These are phyloP conservation scores for Mycena sanguinolenta DNA, from an alignment of 768 basidiomycete genomes.

Conservation along the genomic window DNA sequence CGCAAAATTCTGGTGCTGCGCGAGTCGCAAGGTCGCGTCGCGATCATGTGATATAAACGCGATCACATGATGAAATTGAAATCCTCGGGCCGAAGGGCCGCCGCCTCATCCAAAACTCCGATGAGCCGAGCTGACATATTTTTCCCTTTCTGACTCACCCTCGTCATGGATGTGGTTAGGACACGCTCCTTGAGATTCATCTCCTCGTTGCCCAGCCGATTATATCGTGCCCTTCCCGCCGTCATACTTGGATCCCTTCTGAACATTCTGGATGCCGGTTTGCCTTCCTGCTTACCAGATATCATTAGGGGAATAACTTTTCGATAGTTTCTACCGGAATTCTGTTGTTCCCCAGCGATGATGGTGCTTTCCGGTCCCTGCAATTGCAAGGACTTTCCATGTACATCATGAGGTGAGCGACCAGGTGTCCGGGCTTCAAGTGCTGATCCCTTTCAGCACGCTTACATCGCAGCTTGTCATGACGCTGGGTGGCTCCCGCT, in stretches of 20 bases:
- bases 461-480: slow-evolving; percentile 39
- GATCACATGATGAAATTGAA: no score
- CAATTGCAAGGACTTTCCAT: slow-evolving; percentile 43
- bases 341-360: slow-evolving; percentile 37
- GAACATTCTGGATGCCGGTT: slow-evolving; percentile 40
- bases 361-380: slow-evolving; percentile 35
- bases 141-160: neutral
- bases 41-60: no score
- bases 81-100: no score
- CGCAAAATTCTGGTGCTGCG: no score
- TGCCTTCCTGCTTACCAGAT: neutral
- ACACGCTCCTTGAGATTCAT: slow-evolving; percentile 16
- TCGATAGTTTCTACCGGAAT: slow-evolving; percentile 39
- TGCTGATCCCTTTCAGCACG: slow-evolving; percentile 17
- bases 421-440: neutral
- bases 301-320: neutral
- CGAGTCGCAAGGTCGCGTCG: no score
- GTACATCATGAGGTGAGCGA: slow-evolving; percentile 40
- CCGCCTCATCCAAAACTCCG: neutral
- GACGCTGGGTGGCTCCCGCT: slow-evolving; percentile 42
- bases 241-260: slow-evolving; percentile 40
- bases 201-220: slow-evolving; percentile 29
- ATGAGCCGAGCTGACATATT: neutral
- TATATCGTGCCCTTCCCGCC: slow-evolving; percentile 40
- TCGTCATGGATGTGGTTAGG: slow-evolving; percentile 30